Conservation (phyloP, 176 grass and related monocot species). For the Poa pratensis region DNA sequence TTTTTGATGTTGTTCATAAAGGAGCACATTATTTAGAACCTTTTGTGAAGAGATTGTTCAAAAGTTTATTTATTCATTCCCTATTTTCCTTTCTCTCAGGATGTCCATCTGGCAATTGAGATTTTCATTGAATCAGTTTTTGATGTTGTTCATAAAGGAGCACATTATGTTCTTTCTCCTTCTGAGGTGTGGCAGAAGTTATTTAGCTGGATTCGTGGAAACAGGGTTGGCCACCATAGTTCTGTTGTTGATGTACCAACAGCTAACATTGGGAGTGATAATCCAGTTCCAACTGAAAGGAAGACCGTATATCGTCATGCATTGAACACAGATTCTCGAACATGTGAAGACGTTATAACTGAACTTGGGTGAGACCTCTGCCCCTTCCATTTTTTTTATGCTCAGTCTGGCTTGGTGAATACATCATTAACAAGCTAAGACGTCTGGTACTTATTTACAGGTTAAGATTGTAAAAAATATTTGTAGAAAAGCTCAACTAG, state of each 20-base stretch:
- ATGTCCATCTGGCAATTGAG: constrained; percentile 92
- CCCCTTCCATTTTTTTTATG: constrained; percentile 24
- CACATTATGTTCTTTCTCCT: constrained; percentile 90
- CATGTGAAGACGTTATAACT: constrained; percentile 94
- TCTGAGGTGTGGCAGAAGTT: constrained; percentile 77
- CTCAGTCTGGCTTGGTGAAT: background rate
- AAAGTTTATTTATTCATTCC: constrained; percentile 24
- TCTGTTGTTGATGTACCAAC: constrained; percentile 60
- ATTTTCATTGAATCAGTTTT: constrained; percentile 97
- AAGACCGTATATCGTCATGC: constrained; percentile 66
- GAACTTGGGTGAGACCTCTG: constrained; percentile 77
- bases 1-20: constrained; percentile 83
- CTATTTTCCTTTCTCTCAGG: constrained; percentile 46
- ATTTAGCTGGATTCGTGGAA: constrained; percentile 64
- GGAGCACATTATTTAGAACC: constrained; percentile 62
- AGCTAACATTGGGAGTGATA: constrained; percentile 68
- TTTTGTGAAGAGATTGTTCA: constrained; percentile 14
- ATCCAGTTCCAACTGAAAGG: constrained; percentile 72
- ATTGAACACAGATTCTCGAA: constrained; percentile 92
- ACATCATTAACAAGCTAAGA: constrained; percentile 21
- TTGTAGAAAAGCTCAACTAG: constrained; percentile 23
- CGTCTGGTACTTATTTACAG: constrained; percentile 24
- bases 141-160: constrained; percentile 77
- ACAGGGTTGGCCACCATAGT: constrained; percentile 34
- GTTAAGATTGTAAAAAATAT: constrained; percentile 28